A percentile compares a stretch with the other conserved stretches of the same genome.
Conservation (phyloP, 441 rosid species). For the Arabidopsis lyrata region DNA sequence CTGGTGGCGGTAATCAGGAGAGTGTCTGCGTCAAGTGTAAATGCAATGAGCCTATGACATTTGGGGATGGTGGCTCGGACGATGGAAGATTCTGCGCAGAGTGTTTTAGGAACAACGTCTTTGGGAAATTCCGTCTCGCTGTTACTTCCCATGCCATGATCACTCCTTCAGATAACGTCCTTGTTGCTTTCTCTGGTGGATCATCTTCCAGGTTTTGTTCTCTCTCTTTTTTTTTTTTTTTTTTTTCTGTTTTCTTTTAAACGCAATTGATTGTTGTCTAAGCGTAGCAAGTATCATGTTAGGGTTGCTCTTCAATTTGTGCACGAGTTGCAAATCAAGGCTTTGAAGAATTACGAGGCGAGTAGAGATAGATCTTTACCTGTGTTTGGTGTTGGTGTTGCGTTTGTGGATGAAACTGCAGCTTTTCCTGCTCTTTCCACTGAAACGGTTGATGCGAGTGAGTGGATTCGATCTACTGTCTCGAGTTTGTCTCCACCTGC, state of each 20-base stretch:
- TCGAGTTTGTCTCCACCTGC: constrained; percentile 61
- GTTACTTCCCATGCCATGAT: constrained; percentile 90
- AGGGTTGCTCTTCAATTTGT: constrained; percentile 93
- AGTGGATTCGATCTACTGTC: constrained; percentile 60
- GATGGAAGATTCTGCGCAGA: constrained; percentile 68
- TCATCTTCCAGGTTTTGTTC: constrained; percentile 73
- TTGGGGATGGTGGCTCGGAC: constrained; percentile 52
- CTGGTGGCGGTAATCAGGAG: constrained; percentile 1
- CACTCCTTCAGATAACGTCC: constrained; percentile 86
- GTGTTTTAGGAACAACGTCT: constrained; percentile 80
- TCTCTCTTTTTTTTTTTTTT: too few species aligned
- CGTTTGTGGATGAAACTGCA: constrained; percentile 73
- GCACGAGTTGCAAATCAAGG: constrained; percentile 80
- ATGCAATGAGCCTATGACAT: constrained; percentile 55
- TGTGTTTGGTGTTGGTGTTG: constrained; percentile 93
- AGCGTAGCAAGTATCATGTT: constrained; percentile 17
- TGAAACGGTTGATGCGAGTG: constrained; percentile 48
- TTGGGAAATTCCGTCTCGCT: constrained; percentile 84
- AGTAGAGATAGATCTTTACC: constrained; percentile 81
- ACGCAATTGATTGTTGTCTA: constrained; percentile 1
- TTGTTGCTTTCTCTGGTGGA: constrained; percentile 96
- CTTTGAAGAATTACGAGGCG: constrained; percentile 85
- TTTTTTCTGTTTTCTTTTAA: not conserved
- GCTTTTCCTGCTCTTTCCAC: constrained; percentile 46
- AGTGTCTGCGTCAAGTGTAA: constrained; percentile 82